Evolutionary conservation across 768 basidiomycete species (phyloP).

Genomic region (Boletus vinaceobasis): DNA sequence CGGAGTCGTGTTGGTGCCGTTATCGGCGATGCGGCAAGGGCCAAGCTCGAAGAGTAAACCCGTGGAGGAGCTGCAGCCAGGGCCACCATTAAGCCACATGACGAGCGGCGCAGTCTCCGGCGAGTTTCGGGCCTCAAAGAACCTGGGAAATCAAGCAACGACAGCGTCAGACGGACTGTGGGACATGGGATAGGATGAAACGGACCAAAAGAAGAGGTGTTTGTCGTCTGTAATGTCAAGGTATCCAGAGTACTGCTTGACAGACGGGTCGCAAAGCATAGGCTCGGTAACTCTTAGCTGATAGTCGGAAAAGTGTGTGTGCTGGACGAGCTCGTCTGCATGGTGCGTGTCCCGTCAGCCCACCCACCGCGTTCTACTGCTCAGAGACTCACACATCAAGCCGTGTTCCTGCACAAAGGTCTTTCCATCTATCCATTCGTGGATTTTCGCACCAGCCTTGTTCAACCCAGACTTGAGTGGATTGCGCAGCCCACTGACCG

Average conservation of each 20-base stretch:
- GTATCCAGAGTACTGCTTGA: slow-evolving; percentile 76
- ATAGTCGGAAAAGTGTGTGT: slow-evolving; percentile 49
- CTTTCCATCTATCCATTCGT: slow-evolving; percentile 64
- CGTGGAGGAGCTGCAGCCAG: slow-evolving; percentile 69
- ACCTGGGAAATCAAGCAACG: slow-evolving; percentile 45
- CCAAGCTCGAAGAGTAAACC: slow-evolving; percentile 93
- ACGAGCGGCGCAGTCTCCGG: slow-evolving; percentile 80
- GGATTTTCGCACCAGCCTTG: slow-evolving; percentile 45
- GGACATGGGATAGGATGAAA: not conserved
- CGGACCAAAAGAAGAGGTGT: slow-evolving; percentile 86
- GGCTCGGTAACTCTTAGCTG: slow-evolving; percentile 64
- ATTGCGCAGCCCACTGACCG: slow-evolving; percentile 37
- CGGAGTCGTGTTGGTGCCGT: slow-evolving; percentile 63
- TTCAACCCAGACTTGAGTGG: slow-evolving; percentile 40
- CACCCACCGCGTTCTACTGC: not conserved
- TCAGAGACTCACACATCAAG: slow-evolving; percentile 60
- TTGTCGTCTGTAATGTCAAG: slow-evolving; percentile 76
- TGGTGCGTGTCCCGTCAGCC: slow-evolving; percentile 1
- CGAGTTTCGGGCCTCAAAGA: slow-evolving; percentile 78
- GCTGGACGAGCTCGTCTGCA: slow-evolving; percentile 61
- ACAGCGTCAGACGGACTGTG: not conserved
- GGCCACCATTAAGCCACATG: slow-evolving; percentile 88
- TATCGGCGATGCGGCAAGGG: slow-evolving; percentile 71
- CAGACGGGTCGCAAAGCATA: slow-evolving; percentile 72
- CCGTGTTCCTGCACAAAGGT: slow-evolving; percentile 69